Evolutionary conservation across 768 basidiomycete genomes (phyloP), one percentile per base, ranked within the genome.

Genomic region (Leccinellum luteum): DNA sequence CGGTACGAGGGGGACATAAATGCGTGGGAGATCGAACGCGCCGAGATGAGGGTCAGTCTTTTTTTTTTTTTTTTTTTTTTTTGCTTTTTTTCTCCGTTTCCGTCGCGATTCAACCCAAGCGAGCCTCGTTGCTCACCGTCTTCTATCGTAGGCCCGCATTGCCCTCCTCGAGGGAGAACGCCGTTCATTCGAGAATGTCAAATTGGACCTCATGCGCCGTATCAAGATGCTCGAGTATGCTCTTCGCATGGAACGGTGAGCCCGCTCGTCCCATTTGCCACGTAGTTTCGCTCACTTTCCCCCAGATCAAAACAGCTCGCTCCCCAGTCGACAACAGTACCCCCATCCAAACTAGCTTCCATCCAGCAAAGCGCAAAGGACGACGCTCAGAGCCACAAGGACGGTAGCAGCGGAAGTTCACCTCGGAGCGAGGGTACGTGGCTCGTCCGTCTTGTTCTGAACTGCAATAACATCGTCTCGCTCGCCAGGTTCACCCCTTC

Each of bases 181-280:
- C 57, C 85, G 96, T 61, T 97, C 94, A 0, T 96, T 95, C 65
- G 97, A 99, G 75, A 98, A 98, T 72, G 86, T 96, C 60, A 93
- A 97, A 75, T 82, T 94, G 60, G 97, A 98, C 75, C 81, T 98
- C 32, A 88, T 95, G 83, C 86, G 95, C 60, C 86, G 97, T 58
- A 97, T 98, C 64, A 97, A 97, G 84, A 97, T 99, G 96, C 85
- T 99, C 52, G 97, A 99, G 75, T 98, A 94, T 74, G 97, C 96
- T 41, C 79, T 99, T 49, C 86, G 94, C 48, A 87, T 95, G 79
- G 97, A 99, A 77, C 86, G 97, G 95, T 97, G 61, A 67, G 84
- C 79, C 48, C 57, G 54, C 56, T 55, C 58, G 23, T 21, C 23
- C 27, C 43, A 21, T 19, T 21, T 10, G n/a, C 51, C 51, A 54